phyloP scores from a whole-genome alignment of 441 rosid genomes.

The Corymbia citriodora region DNA sequence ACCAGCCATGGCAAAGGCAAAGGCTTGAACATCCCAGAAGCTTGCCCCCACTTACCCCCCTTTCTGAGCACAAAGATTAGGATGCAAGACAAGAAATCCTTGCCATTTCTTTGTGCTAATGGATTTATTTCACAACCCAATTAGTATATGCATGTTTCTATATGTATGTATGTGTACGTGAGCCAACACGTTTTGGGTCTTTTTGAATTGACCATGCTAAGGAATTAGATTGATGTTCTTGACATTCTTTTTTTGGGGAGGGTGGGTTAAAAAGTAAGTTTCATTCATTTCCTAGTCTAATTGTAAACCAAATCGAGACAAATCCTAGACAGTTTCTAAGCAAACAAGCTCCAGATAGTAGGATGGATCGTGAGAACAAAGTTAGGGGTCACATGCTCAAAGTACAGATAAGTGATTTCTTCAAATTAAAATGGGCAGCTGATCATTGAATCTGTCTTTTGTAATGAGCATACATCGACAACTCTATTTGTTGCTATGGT shows the following conservation, averaged over 20 bases:
- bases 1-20: background rate
- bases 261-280: no score
- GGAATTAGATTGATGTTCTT: background rate
- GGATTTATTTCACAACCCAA: background rate
- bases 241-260: background rate
- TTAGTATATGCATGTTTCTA: background rate
- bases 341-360: background rate
- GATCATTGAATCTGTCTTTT: no score
- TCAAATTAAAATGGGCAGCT: rapidly evolving
- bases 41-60: background rate
- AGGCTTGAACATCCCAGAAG: background rate
- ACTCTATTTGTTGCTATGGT: rapidly evolving
- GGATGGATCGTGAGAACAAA: background rate
- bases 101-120: background rate
- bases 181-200: rapidly evolving
- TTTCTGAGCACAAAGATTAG: background rate
- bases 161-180: no score
- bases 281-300: background rate
- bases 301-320: background rate
- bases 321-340: background rate
- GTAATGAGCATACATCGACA: background rate
- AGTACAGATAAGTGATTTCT: no score
- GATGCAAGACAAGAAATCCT: background rate
- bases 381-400: background rate
- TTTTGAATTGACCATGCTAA: background rate